These are phyloP conservation scores for Dunaliella primolecta DNA, from an alignment of 139 green algal species.

Conservation along the genomic window DNA sequence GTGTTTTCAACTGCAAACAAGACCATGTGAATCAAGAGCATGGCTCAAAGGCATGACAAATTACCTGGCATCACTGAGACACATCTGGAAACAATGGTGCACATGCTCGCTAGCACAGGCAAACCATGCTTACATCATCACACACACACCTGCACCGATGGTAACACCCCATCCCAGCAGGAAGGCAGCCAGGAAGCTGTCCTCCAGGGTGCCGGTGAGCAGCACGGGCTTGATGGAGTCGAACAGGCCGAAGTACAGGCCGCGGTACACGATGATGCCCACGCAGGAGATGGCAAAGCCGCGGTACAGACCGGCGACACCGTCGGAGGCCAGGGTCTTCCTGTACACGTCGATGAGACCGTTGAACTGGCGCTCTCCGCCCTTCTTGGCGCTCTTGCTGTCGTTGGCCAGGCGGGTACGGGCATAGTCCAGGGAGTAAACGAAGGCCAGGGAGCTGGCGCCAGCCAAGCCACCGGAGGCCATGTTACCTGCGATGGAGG, in stretches of 20 bases:
- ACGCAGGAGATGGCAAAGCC: constrained; percentile 87
- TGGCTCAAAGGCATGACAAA: too few species aligned
- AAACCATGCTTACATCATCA: not conserved
- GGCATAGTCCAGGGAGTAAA: constrained; percentile 99
- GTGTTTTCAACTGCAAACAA: too few species aligned
- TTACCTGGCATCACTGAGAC: too few species aligned
- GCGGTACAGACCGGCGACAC: constrained; percentile 58
- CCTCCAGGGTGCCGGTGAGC: constrained; percentile 41
- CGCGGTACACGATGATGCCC: constrained; percentile 99
- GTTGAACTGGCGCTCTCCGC: constrained; percentile 47
- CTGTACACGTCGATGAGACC: constrained; percentile 90
- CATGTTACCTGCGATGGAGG: constrained; percentile 86
- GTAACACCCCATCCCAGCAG: constrained; percentile 61
- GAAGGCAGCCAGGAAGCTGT: constrained; percentile 57
- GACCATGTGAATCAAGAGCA: too few species aligned
- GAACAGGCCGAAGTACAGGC: constrained; percentile 98
- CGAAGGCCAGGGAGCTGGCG: constrained; percentile 91
- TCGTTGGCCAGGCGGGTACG: constrained; percentile 96
- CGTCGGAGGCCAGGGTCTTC: constrained; percentile 69
- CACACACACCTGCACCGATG: constrained; percentile 50
- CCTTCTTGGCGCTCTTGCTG: constrained; percentile 56
- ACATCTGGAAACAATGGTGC: too few species aligned
- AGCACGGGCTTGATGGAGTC: constrained; percentile 94
- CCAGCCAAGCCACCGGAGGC: constrained; percentile 92
- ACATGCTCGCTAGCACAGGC: too few species aligned